Base-by-base conservation (phyloP, 352 stramenopile species). In the Phytophthora sp. region DNA sequence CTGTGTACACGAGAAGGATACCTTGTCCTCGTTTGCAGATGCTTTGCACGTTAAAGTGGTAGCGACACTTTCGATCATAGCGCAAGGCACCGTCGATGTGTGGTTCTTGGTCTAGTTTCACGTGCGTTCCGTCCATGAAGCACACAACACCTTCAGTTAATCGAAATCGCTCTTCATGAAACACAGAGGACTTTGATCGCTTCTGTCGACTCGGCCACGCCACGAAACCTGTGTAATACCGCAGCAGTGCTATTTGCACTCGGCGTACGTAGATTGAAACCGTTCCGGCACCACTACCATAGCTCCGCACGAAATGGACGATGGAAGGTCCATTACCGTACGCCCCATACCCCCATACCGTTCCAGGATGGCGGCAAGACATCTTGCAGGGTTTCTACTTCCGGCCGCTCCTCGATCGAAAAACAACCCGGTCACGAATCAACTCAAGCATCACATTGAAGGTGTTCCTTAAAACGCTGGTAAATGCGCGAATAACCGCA, bases 91-190 rank as follows among this genome's bases (percentile, higher is more conserved):
- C 42, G 16, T 63, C 15, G 16, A 54, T 39, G 30, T 52, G 27
- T 18, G 42, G 42, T 47, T 55, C 55, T 18, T 63, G 55, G 8
- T 30, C 18, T 2, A 44, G 3, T 23, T 12, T 44, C 16, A 44
- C 36, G 36, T 44, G 16, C 12, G 36, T 44, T 23, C 36, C 36
- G 7, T 63, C 56, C n/a, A 65, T 20, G 21, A 64, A 52, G 0
- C 45, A 42, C 13, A 57, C 47, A 13, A 24, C 38, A 16, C 47
- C 47, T 4, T 13, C 36, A 21, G 36, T 38, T 18, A 65, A 6
- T 6, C 45, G 45, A 57, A 30, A 53, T 3, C 31, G 45, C 11
- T 51, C 20, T 20, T 24, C 16, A n/a, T 59, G 30, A 39, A 49
- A 58, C 4, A 38, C 21, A 20, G 6, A 15, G 11, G 36, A 42